Evolutionary conservation across 345 rosid genomes (phyloP).

Genomic region (Gossypioides kirkii): DNA sequence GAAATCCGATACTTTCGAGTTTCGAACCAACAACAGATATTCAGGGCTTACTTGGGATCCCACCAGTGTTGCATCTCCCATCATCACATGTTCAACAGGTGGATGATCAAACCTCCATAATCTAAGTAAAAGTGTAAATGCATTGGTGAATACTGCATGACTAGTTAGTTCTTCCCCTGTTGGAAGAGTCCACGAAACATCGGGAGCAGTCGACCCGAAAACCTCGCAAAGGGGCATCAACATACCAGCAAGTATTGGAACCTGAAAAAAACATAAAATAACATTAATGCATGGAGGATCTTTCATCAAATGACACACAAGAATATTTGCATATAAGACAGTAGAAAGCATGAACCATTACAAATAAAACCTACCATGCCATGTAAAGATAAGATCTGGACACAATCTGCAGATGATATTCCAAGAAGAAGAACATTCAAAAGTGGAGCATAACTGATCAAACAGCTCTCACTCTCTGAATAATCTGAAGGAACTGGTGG

Average conservation of each 20-base stretch:
- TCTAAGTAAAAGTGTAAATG: slow-evolving; percentile 77
- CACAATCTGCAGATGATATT: slow-evolving; percentile 43
- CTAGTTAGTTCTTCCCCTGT: slow-evolving; percentile 70
- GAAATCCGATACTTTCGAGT: slow-evolving; percentile 57
- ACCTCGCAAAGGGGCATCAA: slow-evolving; percentile 92
- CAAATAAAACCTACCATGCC: slow-evolving; percentile 65
- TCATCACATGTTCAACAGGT: slow-evolving; percentile 67
- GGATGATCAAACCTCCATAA: slow-evolving; percentile 86
- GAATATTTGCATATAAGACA: slow-evolving; percentile 8
- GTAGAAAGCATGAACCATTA: slow-evolving; percentile 6
- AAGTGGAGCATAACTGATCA: slow-evolving; percentile 66
- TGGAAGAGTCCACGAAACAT: slow-evolving; percentile 59
- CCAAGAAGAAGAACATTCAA: slow-evolving; percentile 84
- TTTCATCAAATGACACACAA: background rate
- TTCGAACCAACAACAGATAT: slow-evolving; percentile 71
- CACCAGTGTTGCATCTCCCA: slow-evolving; percentile 61
- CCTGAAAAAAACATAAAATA: slow-evolving; percentile 30
- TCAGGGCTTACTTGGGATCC: slow-evolving; percentile 71
- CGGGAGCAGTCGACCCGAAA: slow-evolving; percentile 70
- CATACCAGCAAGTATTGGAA: slow-evolving; percentile 75
- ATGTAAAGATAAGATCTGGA: slow-evolving; percentile 34
- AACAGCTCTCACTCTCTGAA: slow-evolving; percentile 69
- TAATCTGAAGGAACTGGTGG: slow-evolving; percentile 65
- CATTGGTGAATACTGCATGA: slow-evolving; percentile 81
- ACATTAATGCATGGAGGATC: background rate